These are phyloP conservation scores for Phytophthora sp. DNA, from an alignment of 352 stramenopile species.

Conservation along the genomic window DNA sequence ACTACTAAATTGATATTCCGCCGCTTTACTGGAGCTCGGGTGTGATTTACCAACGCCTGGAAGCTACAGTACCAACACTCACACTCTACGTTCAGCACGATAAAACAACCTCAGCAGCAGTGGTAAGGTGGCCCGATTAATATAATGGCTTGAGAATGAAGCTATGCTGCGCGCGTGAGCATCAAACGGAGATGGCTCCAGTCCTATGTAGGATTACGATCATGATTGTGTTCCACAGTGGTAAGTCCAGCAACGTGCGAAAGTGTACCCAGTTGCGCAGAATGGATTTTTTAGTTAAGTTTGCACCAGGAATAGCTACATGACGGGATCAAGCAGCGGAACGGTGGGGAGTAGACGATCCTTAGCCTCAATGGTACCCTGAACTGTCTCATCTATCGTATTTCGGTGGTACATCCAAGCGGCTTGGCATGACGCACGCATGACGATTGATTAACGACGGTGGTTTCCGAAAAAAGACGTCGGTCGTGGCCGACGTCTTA, in stretches of 20 bases:
- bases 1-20: constrained; percentile 24
- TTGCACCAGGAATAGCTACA: constrained; percentile 6
- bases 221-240: background rate
- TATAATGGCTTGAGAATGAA: constrained; percentile 38
- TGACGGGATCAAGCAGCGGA: background rate
- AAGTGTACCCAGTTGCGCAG: constrained; percentile 29
- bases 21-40: too few relatives aligned
- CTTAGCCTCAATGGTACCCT: constrained; percentile 22
- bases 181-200: constrained; percentile 25
- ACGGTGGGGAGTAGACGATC: constrained; percentile 21
- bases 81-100: constrained; percentile 7
- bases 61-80: constrained; percentile 35
- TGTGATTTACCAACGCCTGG: constrained; percentile 9
- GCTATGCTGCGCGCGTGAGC: constrained; percentile 16
- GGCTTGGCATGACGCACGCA: constrained; percentile 1
- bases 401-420: constrained; percentile 17
- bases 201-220: constrained; percentile 1
- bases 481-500: background rate
- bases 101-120: background rate
- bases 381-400: constrained; percentile 33
- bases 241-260: background rate
- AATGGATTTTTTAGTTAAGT: constrained; percentile 28
- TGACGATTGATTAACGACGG: background rate
- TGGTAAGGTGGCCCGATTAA: constrained; percentile 10
- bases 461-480: constrained; percentile 11